phyloP scores from a whole-genome alignment of 192 early-diverging fungal genomes.

The Coemansia sp. region DNA sequence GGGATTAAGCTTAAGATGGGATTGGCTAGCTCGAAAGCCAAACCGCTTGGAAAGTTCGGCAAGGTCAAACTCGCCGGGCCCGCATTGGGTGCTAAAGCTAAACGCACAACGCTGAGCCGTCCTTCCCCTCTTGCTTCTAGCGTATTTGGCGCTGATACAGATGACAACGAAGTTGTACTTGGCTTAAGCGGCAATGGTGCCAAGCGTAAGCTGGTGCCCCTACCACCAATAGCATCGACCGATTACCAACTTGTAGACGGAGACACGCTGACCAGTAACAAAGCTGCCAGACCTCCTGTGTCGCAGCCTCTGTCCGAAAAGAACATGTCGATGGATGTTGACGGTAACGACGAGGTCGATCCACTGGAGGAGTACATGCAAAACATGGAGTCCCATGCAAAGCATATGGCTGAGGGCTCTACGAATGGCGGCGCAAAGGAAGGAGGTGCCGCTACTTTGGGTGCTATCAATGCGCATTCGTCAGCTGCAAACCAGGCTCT shows the following conservation, averaged over 20 bases:
- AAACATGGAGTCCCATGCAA: constrained; percentile 72
- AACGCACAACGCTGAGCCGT: constrained; percentile 34
- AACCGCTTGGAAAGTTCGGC: not conserved
- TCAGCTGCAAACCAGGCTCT: constrained; percentile 40
- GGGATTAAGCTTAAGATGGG: not conserved
- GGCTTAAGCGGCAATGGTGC: not conserved
- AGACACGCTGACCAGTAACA: not conserved
- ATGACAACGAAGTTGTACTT: not conserved
- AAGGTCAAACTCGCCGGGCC: constrained; percentile 21
- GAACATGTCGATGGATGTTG: constrained; percentile 32
- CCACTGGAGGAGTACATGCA: constrained; percentile 88
- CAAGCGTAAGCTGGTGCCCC: not conserved
- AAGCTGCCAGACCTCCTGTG: constrained; percentile 9
- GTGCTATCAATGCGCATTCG: not conserved
- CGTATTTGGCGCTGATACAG: constrained; percentile 38
- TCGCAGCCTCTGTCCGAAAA: not conserved
- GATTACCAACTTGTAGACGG: not conserved
- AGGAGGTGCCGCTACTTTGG: not conserved
- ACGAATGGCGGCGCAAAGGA: not conserved
- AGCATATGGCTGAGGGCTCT: constrained; percentile 27
- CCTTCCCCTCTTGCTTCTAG: constrained; percentile 22
- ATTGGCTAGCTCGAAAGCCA: not conserved
- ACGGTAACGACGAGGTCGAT: constrained; percentile 61
- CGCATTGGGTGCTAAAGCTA: not conserved
- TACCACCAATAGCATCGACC: not conserved